A percentile compares a stretch with the other conserved stretches of the same genome.
These are phyloP conservation scores for Candida xyloterini DNA, from an alignment of 805 yeast genomes.

Conservation along the genomic window DNA sequence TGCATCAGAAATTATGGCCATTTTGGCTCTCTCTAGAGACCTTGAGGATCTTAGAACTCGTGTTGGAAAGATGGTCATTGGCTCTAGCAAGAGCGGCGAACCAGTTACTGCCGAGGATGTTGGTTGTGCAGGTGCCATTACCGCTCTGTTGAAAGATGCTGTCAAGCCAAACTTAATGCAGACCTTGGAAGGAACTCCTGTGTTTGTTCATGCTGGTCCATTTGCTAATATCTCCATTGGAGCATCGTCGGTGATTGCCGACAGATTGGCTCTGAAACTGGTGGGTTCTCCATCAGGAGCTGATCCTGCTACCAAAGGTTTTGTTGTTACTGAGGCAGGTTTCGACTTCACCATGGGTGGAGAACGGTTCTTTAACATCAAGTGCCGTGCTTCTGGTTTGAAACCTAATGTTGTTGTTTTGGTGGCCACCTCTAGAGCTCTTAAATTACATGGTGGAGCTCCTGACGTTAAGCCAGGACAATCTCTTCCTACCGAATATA, in stretches of 20 bases:
- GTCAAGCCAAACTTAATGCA: conserved; percentile 85
- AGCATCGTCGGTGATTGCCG: conserved; percentile 81
- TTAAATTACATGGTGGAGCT: conserved; percentile 86
- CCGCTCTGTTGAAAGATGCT: conserved; percentile 78
- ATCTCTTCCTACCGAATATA: conserved; percentile 69
- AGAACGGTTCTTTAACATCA: conserved; percentile 79
- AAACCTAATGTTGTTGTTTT: conserved; percentile 74
- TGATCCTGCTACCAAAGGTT: conserved; percentile 53
- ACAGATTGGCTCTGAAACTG: conserved; percentile 73
- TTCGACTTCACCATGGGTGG: conserved; percentile 93
- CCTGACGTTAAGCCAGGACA: conserved; percentile 87
- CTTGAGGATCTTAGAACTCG: conserved; percentile 70
- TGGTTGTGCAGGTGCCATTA: conserved; percentile 83
- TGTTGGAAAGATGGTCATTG: conserved; percentile 74
- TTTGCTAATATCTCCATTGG: conserved; percentile 87
- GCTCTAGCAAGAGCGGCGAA: conserved; percentile 61
- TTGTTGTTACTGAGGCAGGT: conserved; percentile 85
- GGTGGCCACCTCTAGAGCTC: conserved; percentile 82
- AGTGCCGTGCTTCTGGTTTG: conserved; percentile 78
- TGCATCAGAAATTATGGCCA: conserved; percentile 86
- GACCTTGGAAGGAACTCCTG: conserved; percentile 86
- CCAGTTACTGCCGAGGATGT: conserved; percentile 82
- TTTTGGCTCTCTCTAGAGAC: conserved; percentile 69
- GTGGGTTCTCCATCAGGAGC: conserved; percentile 48
- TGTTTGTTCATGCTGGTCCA: conserved; percentile 85